Conservation (phyloP, 768 basidiomycete genomes). For the Cystofilobasidium ferigula region DNA sequence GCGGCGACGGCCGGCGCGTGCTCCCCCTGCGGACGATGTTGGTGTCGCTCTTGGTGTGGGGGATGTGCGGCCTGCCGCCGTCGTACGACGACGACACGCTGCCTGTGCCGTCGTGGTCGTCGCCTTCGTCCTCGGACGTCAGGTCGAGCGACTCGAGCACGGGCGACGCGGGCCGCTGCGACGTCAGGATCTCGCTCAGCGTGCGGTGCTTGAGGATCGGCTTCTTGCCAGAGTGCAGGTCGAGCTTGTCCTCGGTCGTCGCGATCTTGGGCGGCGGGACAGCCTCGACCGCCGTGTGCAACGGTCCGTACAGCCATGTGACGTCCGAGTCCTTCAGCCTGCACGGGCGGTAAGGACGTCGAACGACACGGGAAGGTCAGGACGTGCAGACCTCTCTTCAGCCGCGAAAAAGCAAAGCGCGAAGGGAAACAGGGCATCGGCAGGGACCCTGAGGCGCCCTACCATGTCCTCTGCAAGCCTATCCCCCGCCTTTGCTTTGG, state of each 20-base stretch:
- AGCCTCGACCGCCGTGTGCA: conserved; percentile 86
- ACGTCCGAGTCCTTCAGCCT: conserved; percentile 99
- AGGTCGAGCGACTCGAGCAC: conserved; percentile 44
- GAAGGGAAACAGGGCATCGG: too few species aligned
- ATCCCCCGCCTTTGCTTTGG: too few species aligned
- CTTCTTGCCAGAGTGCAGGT: conserved; percentile 47
- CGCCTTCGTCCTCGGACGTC: conserved; percentile 25
- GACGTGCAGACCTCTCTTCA: neutral
- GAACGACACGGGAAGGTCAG: conserved; percentile 19
- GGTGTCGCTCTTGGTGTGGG: conserved; percentile 81
- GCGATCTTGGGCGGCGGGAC: conserved; percentile 54
- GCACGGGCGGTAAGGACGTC: conserved; percentile 21
- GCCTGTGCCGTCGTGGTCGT: conserved; percentile 28
- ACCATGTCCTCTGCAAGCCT: too few species aligned
- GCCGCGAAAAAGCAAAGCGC: too few species aligned
- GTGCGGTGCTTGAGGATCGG: conserved; percentile 94
- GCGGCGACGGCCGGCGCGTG: conserved; percentile 61
- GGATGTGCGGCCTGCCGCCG: conserved; percentile 51
- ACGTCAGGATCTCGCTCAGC: conserved; percentile 74
- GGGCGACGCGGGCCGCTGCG: conserved; percentile 55
- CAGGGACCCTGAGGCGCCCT: too few species aligned
- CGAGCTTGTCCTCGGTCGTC: conserved; percentile 46
- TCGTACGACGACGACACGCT: neutral
- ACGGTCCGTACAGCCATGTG: conserved; percentile 95
- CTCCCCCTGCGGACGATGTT: conserved; percentile 48